A percentile compares a stretch with the other conserved stretches of the same genome.
Evolutionary conservation across 2,329 filamentous ascomycete species (phyloP).

Genomic region (Penicillium aurantiogriseum): DNA sequence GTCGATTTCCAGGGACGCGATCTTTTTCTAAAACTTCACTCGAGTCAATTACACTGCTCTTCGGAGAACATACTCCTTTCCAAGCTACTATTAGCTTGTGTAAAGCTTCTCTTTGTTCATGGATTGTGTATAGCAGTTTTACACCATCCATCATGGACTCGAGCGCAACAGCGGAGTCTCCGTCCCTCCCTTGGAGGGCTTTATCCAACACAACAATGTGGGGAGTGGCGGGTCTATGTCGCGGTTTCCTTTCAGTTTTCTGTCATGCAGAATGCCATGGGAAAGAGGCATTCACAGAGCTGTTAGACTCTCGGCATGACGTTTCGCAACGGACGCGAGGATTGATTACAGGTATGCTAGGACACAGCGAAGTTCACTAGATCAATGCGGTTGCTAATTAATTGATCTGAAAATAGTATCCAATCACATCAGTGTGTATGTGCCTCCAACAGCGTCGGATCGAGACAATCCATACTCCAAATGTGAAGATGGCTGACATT

Average conservation of each 20-base stretch:
- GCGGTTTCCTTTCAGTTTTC: constrained; percentile 71
- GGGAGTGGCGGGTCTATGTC: constrained; percentile 66
- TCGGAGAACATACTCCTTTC: constrained; percentile 9
- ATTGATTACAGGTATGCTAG: constrained; percentile 71
- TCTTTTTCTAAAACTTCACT: constrained; percentile 5
- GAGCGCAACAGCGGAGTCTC: constrained; percentile 43
- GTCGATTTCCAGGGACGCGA: constrained; percentile 18
- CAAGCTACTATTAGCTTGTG: constrained; percentile 9
- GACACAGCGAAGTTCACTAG: neutral
- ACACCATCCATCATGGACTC: constrained; percentile 39
- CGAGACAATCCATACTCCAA: constrained; percentile 18
- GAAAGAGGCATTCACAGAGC: constrained; percentile 68
- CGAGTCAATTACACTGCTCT: constrained; percentile 6
- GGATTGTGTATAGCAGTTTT: constrained; percentile 21
- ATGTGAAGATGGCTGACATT: constrained; percentile 28
- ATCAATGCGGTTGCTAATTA: constrained; percentile 6
- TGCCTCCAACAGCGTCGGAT: constrained; percentile 38
- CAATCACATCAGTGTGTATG: constrained; percentile 86
- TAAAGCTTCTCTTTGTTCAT: constrained; percentile 19
- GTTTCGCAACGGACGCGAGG: constrained; percentile 67
- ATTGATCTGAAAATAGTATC: constrained; percentile 59
- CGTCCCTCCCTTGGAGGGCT: constrained; percentile 61
- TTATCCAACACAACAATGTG: constrained; percentile 74
- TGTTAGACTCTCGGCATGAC: constrained; percentile 72
- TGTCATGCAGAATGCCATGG: constrained; percentile 76